Percentiles rank a stretch among this genome's conserved stretches.
phyloP scores from a whole-genome alignment of 179 eudicot genomes.

The Gypsophila paniculata region DNA sequence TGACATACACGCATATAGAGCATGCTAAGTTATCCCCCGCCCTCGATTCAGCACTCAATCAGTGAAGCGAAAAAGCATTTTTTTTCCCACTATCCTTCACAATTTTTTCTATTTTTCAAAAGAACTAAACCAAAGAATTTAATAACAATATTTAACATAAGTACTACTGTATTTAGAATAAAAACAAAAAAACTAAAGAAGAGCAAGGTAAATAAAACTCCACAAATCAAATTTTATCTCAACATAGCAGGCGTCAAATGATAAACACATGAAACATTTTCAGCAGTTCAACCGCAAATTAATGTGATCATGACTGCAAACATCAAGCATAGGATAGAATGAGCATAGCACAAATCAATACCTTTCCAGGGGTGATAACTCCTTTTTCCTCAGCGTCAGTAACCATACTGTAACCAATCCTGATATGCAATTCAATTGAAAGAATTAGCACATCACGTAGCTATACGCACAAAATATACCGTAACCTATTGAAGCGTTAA shows the following conservation, averaged over 20 bases:
- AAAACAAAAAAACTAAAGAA: not conserved
- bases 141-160: not conserved
- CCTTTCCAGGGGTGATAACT: constrained; percentile 89
- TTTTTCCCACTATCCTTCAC: not conserved
- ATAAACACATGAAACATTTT: not conserved
- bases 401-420: constrained; percentile 96
- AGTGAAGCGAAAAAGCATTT: not conserved
- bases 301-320: not conserved
- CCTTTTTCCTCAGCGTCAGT: constrained; percentile 88
- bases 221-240: not conserved
- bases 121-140: not conserved
- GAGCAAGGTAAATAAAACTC: not conserved
- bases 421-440: constrained; percentile 32
- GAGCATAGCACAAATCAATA: constrained; percentile 24
- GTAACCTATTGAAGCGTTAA: not conserved
- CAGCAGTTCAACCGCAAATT: no score
- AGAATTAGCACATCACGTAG: constrained; percentile 18
- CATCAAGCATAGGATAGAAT: constrained; percentile 5
- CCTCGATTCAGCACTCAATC: not conserved
- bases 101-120: not conserved
- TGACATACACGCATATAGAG: not conserved
- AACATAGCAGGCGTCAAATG: not conserved
- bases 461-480: not conserved
- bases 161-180: not conserved
- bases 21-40: not conserved